Evolutionary conservation across 306 rosid genomes (phyloP).

Genomic region (Casuarina glauca): DNA sequence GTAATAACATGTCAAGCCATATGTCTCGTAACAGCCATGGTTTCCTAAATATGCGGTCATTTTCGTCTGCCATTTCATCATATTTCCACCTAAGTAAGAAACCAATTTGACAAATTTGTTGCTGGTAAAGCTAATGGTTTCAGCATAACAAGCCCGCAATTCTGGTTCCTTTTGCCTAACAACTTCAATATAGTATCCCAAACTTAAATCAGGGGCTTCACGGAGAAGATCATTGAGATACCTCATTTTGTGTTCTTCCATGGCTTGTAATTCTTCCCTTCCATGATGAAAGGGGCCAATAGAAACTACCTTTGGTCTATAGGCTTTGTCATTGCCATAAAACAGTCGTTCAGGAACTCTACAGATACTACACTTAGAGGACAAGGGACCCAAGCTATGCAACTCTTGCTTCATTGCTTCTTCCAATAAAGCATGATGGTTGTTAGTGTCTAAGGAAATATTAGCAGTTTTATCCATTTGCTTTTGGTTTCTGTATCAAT

Average conservation of each 20-base stretch:
- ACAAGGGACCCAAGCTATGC: conserved; percentile 4
- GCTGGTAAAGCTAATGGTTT: too few species aligned
- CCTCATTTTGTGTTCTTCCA: conserved; percentile 30
- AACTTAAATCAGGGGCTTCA: conserved; percentile 23
- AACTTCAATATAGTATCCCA: conserved; percentile 5
- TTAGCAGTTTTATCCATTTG: background rate
- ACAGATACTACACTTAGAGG: conserved; percentile 30
- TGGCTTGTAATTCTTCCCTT: conserved; percentile 19
- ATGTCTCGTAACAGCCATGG: too few species aligned
- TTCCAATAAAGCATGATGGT: background rate
- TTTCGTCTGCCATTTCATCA: too few species aligned
- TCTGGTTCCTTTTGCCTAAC: conserved; percentile 4
- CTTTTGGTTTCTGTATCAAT: too few species aligned
- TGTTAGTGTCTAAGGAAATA: background rate
- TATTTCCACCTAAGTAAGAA: background rate
- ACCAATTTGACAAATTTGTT: conserved; percentile 4
- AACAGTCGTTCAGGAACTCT: conserved; percentile 32
- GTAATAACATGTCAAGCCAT: too few species aligned
- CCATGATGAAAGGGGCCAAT: conserved; percentile 42
- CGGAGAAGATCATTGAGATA: too few species aligned
- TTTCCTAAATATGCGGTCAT: too few species aligned
- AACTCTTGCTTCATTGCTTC: background rate
- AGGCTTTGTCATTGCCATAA: conserved; percentile 8
- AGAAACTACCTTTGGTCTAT: conserved; percentile 39
- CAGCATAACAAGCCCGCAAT: background rate